Percentiles rank a stretch among this genome's conserved stretches.
These are phyloP conservation scores for Lentithecium fluviatile DNA, from an alignment of 495 filamentous ascomycete species.

Conservation along the genomic window DNA sequence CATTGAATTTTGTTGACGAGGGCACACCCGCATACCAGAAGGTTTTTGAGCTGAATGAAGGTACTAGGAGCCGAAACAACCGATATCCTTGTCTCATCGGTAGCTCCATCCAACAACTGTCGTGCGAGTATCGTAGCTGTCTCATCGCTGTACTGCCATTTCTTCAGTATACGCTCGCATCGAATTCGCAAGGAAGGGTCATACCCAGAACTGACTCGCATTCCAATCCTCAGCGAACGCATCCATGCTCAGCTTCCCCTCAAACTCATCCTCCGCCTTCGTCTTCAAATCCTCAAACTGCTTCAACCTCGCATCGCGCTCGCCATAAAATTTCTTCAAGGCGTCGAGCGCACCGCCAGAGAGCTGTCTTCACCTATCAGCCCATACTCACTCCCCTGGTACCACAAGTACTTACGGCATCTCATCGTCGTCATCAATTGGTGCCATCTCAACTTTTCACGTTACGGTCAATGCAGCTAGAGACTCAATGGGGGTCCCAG, in stretches of 20 bases:
- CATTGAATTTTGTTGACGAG: no score
- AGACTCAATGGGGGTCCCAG: background rate
- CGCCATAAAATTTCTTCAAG: conserved; percentile 65
- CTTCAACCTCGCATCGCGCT: conserved; percentile 60
- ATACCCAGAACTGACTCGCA: conserved; percentile 74
- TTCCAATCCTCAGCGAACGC: conserved; percentile 80
- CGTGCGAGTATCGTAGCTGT: conserved; percentile 62
- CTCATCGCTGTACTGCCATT: conserved; percentile 63
- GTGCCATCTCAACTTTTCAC: conserved; percentile 11
- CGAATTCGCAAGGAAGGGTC: conserved; percentile 16
- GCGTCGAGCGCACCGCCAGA: conserved; percentile 60
- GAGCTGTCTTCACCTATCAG: conserved; percentile 49
- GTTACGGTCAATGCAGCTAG: background rate
- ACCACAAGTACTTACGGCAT: conserved; percentile 24
- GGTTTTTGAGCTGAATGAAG: conserved; percentile 70
- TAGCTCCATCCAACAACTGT: conserved; percentile 59
- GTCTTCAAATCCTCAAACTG: conserved; percentile 63
- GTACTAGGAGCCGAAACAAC: conserved; percentile 74
- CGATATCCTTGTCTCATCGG: conserved; percentile 54
- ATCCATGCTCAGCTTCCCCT: conserved; percentile 61
- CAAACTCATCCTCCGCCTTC: conserved; percentile 51
- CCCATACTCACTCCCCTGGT: background rate
- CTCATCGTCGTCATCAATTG: conserved; percentile 28
- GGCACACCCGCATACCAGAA: conserved; percentile 61
- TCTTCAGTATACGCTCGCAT: conserved; percentile 1